Evolutionary conservation across 2,329 filamentous ascomycete species (phyloP).

Genomic region (Erysiphe pulchra): DNA sequence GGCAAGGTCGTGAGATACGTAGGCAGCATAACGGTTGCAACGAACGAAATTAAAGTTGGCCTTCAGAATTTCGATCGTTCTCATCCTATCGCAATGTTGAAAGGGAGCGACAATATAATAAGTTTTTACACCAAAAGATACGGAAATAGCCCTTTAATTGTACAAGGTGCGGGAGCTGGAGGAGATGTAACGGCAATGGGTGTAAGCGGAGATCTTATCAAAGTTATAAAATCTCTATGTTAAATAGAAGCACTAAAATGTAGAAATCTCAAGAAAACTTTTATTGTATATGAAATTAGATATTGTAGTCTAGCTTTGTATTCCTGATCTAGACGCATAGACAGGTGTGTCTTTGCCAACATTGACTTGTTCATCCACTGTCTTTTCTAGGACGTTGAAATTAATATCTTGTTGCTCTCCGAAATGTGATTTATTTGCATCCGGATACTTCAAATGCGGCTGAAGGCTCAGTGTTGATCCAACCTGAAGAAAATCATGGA

Average conservation of each 20-base stretch:
- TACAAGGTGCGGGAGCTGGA: constrained; percentile 84
- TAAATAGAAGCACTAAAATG: background rate
- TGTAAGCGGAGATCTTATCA: constrained; percentile 78
- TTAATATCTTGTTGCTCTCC: background rate
- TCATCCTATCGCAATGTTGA: constrained; percentile 77
- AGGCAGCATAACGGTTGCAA: constrained; percentile 69
- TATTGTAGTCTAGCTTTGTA: no score
- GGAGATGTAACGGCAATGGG: constrained; percentile 96
- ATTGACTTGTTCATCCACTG: constrained; percentile 10
- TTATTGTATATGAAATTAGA: background rate
- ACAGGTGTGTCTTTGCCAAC: background rate
- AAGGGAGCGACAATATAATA: constrained; percentile 97
- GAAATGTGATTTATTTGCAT: background rate
- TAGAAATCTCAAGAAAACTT: background rate
- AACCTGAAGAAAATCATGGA: constrained; percentile 31
- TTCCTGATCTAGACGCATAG: background rate
- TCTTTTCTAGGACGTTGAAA: constrained; percentile 25
- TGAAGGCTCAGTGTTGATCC: constrained; percentile 34
- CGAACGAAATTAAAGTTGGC: constrained; percentile 68
- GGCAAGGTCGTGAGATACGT: constrained; percentile 89
- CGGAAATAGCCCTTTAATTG: constrained; percentile 67
- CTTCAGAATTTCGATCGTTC: constrained; percentile 70
- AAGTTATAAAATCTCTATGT: constrained; percentile 41
- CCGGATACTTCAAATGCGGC: background rate
- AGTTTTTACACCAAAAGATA: constrained; percentile 96